These are phyloP conservation scores for Yamadazyma atmosphaerica DNA, from an alignment of 1,139 yeast species.

Conservation along the genomic window DNA sequence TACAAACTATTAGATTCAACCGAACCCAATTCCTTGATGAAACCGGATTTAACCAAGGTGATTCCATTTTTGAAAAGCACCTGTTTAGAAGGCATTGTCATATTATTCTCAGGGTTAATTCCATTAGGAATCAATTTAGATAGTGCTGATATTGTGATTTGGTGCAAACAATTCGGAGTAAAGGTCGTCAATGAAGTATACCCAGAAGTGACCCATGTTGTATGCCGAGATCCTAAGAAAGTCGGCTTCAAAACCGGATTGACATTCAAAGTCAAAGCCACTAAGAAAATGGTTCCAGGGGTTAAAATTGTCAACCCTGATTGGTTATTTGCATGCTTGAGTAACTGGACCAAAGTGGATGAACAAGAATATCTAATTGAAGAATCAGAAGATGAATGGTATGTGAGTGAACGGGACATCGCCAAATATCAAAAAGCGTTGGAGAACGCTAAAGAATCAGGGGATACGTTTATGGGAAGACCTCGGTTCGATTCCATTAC, in stretches of 20 bases:
- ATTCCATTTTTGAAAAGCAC: slow-evolving; percentile 70
- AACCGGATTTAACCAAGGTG: slow-evolving; percentile 64
- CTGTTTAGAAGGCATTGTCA: slow-evolving; percentile 68
- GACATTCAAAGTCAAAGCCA: slow-evolving; percentile 75
- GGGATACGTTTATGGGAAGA: slow-evolving; percentile 14
- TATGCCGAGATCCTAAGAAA: slow-evolving; percentile 73
- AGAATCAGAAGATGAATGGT: slow-evolving; percentile 41
- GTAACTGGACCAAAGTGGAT: slow-evolving; percentile 71
- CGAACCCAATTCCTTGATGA: slow-evolving; percentile 11
- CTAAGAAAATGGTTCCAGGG: slow-evolving; percentile 60
- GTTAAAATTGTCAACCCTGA: slow-evolving; percentile 86
- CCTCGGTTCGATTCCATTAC: slow-evolving; percentile 30
- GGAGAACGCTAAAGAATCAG: slow-evolving; percentile 21
- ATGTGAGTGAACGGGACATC: slow-evolving; percentile 43
- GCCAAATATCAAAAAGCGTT: slow-evolving; percentile 41
- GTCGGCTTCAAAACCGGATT: slow-evolving; percentile 30
- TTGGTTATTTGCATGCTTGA: slow-evolving; percentile 87
- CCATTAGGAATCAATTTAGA: slow-evolving; percentile 76
- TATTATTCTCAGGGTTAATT: slow-evolving; percentile 82
- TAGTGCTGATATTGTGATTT: slow-evolving; percentile 79
- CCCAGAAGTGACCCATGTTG: slow-evolving; percentile 82
- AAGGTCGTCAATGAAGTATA: slow-evolving; percentile 72
- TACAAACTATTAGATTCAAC: slow-evolving; percentile 48
- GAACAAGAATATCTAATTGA: slow-evolving; percentile 63
- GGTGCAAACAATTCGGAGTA: slow-evolving; percentile 95